A percentile compares a stretch with the other conserved stretches of the same genome.
phyloP scores from a whole-genome alignment of 78 protist species.

The Isochrysis galbana region DNA sequence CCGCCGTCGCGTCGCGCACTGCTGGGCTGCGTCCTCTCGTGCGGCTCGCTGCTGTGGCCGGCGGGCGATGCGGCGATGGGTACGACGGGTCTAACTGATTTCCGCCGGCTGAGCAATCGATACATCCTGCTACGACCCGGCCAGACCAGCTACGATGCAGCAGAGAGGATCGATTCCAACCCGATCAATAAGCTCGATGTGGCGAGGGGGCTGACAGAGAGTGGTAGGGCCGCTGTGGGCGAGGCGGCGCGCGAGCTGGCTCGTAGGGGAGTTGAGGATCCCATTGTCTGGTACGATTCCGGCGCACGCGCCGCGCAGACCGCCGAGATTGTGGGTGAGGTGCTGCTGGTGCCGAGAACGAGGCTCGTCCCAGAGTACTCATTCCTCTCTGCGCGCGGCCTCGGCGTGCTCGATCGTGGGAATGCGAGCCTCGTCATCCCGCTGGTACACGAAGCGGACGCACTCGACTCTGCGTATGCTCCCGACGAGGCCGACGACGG shows the following conservation, averaged over 20 bases:
- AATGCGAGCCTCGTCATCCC: not conserved
- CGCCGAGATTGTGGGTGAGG: not conserved
- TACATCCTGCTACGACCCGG: not conserved
- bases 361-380: not conserved
- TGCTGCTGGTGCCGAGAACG: not conserved
- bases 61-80: no score
- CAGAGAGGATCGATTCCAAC: not conserved
- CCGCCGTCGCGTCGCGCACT: no score
- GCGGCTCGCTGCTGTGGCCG: no score
- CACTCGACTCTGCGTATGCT: not conserved
- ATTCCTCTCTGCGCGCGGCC: constrained; percentile 12
- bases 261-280: not conserved
- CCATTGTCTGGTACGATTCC: not conserved
- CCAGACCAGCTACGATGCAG: not conserved
- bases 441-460: not conserved
- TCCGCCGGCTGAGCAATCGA: not conserved
- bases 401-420: constrained; percentile 1
- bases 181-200: not conserved
- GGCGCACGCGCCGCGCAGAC: not conserved
- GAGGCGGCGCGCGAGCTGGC: not conserved
- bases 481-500: not conserved
- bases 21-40: no score
- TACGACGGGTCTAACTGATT: no score
- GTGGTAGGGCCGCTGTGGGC: not conserved
- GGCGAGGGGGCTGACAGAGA: not conserved